A percentile compares a stretch with the other conserved stretches of the same genome.
Evolutionary conservation across 1,284 basidiomycete species (phyloP).

Genomic region (Rugosomyces carneus): DNA sequence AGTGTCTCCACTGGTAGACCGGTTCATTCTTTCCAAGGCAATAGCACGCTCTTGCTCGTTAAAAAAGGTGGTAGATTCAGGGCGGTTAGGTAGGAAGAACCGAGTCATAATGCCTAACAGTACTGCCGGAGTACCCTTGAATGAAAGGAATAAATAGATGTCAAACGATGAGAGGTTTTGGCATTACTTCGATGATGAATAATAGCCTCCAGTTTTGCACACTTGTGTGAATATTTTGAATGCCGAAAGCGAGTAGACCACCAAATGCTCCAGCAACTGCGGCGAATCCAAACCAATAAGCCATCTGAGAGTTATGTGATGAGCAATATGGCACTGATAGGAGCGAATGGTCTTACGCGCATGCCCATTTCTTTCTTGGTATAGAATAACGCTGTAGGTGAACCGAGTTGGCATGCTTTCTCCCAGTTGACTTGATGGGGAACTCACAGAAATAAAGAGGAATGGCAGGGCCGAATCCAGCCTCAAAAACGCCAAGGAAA

Average conservation of each 20-base stretch:
- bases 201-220: slow-evolving; percentile 61
- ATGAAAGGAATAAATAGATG: background rate
- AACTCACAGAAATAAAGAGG: slow-evolving; percentile 66
- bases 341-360: slow-evolving; percentile 30
- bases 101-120: slow-evolving; percentile 62
- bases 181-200: slow-evolving; percentile 67
- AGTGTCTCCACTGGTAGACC: slow-evolving; percentile 61
- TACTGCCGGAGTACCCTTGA: slow-evolving; percentile 59
- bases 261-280: slow-evolving; percentile 76
- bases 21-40: slow-evolving; percentile 70
- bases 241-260: slow-evolving; percentile 67
- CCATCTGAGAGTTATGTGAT: slow-evolving; percentile 33
- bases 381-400: slow-evolving; percentile 59
- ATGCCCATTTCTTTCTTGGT: slow-evolving; percentile 68
- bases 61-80: slow-evolving; percentile 69
- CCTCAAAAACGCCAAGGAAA: slow-evolving; percentile 64
- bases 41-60: slow-evolving; percentile 69
- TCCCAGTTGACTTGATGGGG: background rate
- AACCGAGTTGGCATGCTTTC: background rate
- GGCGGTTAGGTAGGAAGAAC: slow-evolving; percentile 69
- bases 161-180: background rate
- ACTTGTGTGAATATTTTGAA: slow-evolving; percentile 48
- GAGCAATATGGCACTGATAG: background rate
- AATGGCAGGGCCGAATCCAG: slow-evolving; percentile 67
- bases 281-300: slow-evolving; percentile 76